These are phyloP conservation scores for Lipomyces mesembrius DNA, from an alignment of 805 yeast species.

Conservation along the genomic window DNA sequence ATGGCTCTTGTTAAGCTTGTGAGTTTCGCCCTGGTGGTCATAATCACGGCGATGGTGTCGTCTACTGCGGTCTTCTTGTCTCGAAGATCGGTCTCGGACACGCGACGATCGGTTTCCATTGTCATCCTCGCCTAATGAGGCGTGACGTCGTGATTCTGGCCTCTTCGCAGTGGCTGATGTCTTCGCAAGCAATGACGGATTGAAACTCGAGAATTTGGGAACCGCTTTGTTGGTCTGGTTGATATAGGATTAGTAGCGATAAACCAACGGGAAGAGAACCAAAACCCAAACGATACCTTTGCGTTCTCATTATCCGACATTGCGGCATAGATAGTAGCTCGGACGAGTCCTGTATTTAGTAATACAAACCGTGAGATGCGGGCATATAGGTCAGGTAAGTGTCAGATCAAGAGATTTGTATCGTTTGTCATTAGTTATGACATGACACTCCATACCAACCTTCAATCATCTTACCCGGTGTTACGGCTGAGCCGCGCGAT, in stretches of 20 bases:
- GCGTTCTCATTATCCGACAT: not conserved
- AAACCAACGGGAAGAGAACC: not conserved
- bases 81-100: conserved; percentile 2
- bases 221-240: conserved; percentile 10
- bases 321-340: not conserved
- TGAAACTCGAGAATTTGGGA: conserved; percentile 34
- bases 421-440: no score
- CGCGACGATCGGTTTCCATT: not conserved
- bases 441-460: no score
- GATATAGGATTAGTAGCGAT: not conserved
- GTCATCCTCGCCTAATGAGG: not conserved
- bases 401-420: no score
- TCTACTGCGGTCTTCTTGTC: not conserved
- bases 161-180: not conserved
- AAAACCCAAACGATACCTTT: not conserved
- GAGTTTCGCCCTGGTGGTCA: not conserved
- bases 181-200: conserved; percentile 8
- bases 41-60: not conserved
- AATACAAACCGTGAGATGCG: not conserved
- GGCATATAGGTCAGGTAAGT: not conserved
- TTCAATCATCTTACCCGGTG: no score
- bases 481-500: no score
- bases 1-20: not conserved
- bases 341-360: not conserved
- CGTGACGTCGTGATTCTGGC: not conserved